Evolutionary conservation across 805 yeast species (phyloP), one percentile per base, ranked within the genome.

Genomic region (Yarrowia sp.): DNA sequence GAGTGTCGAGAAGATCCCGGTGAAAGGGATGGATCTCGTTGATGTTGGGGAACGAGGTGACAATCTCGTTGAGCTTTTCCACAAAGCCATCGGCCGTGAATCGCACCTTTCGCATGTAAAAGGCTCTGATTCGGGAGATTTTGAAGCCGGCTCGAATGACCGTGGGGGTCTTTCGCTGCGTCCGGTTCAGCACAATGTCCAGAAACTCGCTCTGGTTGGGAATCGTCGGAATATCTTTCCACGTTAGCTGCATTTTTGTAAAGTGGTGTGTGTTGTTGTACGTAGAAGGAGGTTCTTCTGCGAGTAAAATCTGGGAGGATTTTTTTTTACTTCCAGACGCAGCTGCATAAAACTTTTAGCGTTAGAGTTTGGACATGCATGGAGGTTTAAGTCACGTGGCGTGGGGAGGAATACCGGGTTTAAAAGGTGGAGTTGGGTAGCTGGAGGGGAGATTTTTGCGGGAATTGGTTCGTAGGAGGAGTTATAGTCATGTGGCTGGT

Each of bases 81-180:
- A 85, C 82, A 75, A 95, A 95, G 19, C 99, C 98, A 75, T 95
- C 99, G 63, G 96, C 90, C 12, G 99, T 95, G 77, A 85, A 95
- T 73, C 89, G 90, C 67, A 95, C 99, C 75, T 95, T 95, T 81
- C 99, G 87, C 98, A 95, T 93, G 79, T 95, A 95, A 74, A 95
- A 95, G 12, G 97, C 90, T 71, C 99, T 83, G 73, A 95, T 95
- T 82, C 99, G 91, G 72, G 95, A 88, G 76, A 95, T 93, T 75
- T 90, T 88, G 82, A 92, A 95, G 66, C 98, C 98, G 19, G 97
- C 89, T 77, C 99, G 87, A 71, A 95, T 89, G 65, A 95, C 98
- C n/a, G 99, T 95, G 66, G 99, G 99, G 6, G 99, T 95, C 80
- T 95, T 95, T 80, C 99, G 87, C 81, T 95, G 99, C 1, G 99